phyloP scores from a whole-genome alignment of 768 basidiomycete genomes.

The Stropharia rugosoannulata region DNA sequence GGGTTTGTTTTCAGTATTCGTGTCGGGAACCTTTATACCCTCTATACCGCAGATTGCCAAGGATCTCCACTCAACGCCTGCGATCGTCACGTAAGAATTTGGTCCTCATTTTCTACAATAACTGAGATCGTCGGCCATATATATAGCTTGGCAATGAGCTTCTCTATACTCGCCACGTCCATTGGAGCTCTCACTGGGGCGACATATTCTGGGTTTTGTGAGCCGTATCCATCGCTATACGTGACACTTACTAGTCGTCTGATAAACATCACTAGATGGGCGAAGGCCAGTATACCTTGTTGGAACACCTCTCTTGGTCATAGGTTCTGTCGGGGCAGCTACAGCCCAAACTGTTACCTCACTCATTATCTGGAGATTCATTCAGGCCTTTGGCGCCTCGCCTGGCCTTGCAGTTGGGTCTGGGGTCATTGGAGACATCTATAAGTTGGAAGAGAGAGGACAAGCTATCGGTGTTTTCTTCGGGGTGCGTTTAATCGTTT shows the following conservation, averaged over 20 bases:
- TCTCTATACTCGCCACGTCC: constrained; percentile 30
- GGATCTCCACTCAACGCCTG: constrained; percentile 20
- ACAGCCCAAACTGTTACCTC: constrained; percentile 35
- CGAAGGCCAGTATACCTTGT: constrained; percentile 55
- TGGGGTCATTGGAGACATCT: constrained; percentile 62
- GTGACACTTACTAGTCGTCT: background rate
- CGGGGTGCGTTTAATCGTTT: constrained; percentile 29
- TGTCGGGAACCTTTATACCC: constrained; percentile 25
- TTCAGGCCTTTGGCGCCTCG: constrained; percentile 65
- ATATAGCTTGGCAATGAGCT: constrained; percentile 27
- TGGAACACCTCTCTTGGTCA: constrained; percentile 55
- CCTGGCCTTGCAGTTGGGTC: constrained; percentile 51
- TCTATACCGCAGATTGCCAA: constrained; percentile 24
- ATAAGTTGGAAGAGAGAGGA: constrained; percentile 54
- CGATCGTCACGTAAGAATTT: constrained; percentile 16
- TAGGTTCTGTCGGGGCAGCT: constrained; percentile 61
- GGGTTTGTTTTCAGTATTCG: constrained; percentile 1
- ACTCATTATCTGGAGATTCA: constrained; percentile 57
- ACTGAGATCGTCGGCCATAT: background rate
- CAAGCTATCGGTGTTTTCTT: constrained; percentile 57
- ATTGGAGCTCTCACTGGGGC: constrained; percentile 28
- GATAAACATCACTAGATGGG: constrained; percentile 44
- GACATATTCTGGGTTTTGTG: constrained; percentile 35
- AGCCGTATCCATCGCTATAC: background rate
- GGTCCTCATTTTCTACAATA: too few species aligned